Percentiles rank a stretch among this genome's conserved stretches.
phyloP scores from a whole-genome alignment of 1,284 basidiomycete species.

The Farysia itapuensis region DNA sequence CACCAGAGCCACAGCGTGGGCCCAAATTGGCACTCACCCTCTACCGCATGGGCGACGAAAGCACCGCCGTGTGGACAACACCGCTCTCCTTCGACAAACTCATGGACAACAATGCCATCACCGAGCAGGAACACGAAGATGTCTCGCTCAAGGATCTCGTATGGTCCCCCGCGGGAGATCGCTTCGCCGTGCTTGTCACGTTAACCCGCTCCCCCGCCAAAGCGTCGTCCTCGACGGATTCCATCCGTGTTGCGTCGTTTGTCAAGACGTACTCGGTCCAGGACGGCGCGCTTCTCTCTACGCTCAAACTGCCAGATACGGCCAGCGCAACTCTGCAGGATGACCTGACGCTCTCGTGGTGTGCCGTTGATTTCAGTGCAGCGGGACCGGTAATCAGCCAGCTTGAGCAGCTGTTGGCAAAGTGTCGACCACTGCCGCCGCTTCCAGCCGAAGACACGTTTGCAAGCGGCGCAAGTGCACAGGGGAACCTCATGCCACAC shows the following conservation, averaged over 20 bases:
- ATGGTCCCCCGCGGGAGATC: constrained; percentile 33
- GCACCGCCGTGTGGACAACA: constrained; percentile 17
- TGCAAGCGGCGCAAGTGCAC: constrained; percentile 3
- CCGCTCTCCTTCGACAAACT: constrained; percentile 20
- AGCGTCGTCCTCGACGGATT: constrained; percentile 3
- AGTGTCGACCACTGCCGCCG: constrained; percentile 10
- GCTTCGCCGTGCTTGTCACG: constrained; percentile 20
- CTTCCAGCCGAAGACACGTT: constrained; percentile 22
- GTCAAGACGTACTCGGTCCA: constrained; percentile 30
- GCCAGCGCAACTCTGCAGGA: too few relatives aligned
- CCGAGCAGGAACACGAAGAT: constrained; percentile 28
- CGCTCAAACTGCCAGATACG: constrained; percentile 1
- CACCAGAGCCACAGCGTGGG: constrained; percentile 27
- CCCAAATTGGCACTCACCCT: constrained; percentile 29
- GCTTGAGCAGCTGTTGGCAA: constrained; percentile 10
- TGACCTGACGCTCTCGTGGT: constrained; percentile 9
- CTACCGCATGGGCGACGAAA: constrained; percentile 34
- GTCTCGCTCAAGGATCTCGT: constrained; percentile 22
- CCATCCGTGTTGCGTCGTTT: constrained; percentile 10
- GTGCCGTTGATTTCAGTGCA: constrained; percentile 5
- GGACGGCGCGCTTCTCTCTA: constrained; percentile 29
- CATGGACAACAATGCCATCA: constrained; percentile 6
- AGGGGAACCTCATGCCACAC: constrained; percentile 30
- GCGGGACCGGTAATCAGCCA: constrained; percentile 1
- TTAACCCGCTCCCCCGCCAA: constrained; percentile 6